A percentile compares a stretch with the other conserved stretches of the same genome.
These are phyloP conservation scores for Kwoniella heveanensis DNA, from an alignment of 768 basidiomycete genomes.

Conservation along the genomic window DNA sequence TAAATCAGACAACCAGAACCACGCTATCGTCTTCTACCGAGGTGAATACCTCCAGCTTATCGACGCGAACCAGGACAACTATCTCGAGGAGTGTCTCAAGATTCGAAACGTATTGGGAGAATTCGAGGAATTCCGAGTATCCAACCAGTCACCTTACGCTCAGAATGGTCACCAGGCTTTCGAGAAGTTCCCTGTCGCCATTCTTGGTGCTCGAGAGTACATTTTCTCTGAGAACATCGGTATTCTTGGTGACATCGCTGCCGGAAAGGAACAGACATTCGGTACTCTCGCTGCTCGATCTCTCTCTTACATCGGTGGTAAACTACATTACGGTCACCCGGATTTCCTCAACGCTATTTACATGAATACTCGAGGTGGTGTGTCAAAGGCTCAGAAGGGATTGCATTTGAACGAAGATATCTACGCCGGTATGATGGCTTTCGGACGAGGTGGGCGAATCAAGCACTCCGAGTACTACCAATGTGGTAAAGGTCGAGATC, in stretches of 20 bases:
- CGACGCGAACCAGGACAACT: slow-evolving; percentile 99
- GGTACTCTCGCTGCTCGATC: slow-evolving; percentile 95
- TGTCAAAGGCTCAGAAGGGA: slow-evolving; percentile 99
- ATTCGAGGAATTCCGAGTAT: slow-evolving; percentile 88
- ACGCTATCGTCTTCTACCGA: slow-evolving; percentile 98
- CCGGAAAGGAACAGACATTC: slow-evolving; percentile 99
- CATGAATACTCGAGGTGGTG: slow-evolving; percentile 97
- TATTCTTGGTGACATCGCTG: slow-evolving; percentile 96
- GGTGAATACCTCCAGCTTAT: slow-evolving; percentile 99
- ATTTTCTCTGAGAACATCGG: slow-evolving; percentile 99
- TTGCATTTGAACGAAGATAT: slow-evolving; percentile 99
- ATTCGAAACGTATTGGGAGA: slow-evolving; percentile 97
- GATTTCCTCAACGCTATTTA: slow-evolving; percentile 97
- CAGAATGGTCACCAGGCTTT: slow-evolving; percentile 88
- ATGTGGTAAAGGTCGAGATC: slow-evolving; percentile 97
- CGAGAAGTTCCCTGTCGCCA: slow-evolving; percentile 84
- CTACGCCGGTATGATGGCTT: slow-evolving; percentile 98
- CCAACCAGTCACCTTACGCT: slow-evolving; percentile 86
- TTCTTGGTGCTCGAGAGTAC: slow-evolving; percentile 98
- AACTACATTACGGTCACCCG: slow-evolving; percentile 97
- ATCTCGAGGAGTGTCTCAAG: slow-evolving; percentile 98
- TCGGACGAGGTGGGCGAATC: slow-evolving; percentile 93
- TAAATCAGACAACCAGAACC: slow-evolving; percentile 99
- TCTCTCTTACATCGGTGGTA: slow-evolving; percentile 96
- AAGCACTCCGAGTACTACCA: slow-evolving; percentile 99